Conservation (phyloP, 176 grass and related monocot genomes). For the Musa troglodytarum region DNA sequence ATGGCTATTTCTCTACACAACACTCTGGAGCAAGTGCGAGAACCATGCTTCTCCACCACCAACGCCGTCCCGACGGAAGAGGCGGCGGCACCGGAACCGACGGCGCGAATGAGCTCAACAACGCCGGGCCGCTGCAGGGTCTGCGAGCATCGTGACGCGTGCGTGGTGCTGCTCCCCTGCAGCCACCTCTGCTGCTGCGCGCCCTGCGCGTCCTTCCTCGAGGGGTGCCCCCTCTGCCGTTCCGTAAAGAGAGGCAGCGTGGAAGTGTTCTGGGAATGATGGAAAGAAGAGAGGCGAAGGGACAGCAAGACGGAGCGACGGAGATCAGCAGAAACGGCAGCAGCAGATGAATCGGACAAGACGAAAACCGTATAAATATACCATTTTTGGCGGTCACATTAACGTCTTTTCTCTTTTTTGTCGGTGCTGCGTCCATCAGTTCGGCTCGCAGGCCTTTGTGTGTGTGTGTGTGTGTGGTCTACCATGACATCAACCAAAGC, state of each 20-base stretch:
- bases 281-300: background rate
- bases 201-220: background rate
- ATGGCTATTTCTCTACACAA: background rate
- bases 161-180: background rate
- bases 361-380: background rate
- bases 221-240: background rate
- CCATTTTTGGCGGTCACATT: background rate
- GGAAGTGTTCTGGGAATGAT: constrained; percentile 4
- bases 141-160: background rate
- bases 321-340: background rate
- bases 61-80: background rate
- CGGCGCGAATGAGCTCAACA: background rate
- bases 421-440: background rate
- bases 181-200: background rate
- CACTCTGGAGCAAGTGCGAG: background rate
- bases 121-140: background rate
- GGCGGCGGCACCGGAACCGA: background rate
- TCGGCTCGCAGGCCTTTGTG: background rate
- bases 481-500: background rate
- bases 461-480: background rate
- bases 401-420: background rate
- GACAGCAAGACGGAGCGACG: background rate
- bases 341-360: background rate
- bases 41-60: background rate
- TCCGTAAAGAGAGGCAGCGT: constrained; percentile 1